Conservation (phyloP, 1,139 yeast genomes). For the Zygoascus hellenicus region DNA sequence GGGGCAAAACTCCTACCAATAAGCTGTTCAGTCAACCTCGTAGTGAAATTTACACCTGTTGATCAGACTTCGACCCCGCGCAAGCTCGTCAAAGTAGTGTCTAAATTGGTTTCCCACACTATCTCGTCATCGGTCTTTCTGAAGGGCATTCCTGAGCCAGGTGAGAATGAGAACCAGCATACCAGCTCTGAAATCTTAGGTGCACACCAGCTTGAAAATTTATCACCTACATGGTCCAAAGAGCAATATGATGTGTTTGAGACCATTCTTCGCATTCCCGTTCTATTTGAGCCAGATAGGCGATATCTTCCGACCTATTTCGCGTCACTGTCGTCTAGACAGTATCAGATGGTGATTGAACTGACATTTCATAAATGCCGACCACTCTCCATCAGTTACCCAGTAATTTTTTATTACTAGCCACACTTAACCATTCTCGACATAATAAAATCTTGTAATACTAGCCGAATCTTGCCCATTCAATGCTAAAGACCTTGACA, state of each 20-base stretch:
- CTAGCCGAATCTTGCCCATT: constrained; percentile 41
- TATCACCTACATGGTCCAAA: constrained; percentile 1
- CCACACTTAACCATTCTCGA: neutral
- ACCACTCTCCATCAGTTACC: constrained; percentile 1
- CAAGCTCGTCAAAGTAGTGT: neutral
- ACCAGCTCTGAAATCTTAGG: constrained; percentile 2
- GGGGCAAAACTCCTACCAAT: neutral
- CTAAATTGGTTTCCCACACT: constrained; percentile 1
- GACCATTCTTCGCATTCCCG: neutral
- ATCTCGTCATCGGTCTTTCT: constrained; percentile 6
- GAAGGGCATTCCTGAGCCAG: constrained; percentile 4
- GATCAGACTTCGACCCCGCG: neutral
- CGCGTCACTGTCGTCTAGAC: constrained; percentile 8
- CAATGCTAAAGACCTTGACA: constrained; percentile 32
- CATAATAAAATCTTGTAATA: neutral
- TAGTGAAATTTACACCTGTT: neutral
- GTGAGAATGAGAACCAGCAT: constrained; percentile 2
- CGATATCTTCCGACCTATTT: constrained; percentile 8
- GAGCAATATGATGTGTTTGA: neutral
- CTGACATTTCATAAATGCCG: constrained; percentile 1
- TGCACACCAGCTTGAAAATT: neutral
- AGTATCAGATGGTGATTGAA: constrained; percentile 4
- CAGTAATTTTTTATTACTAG: constrained; percentile 4
- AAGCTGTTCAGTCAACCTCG: constrained; percentile 1
- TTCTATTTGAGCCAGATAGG: neutral